A percentile compares a stretch with the other conserved stretches of the same genome.
phyloP scores from a whole-genome alignment of 2,329 filamentous ascomycete species.

The Pseudodiploospora longispora region DNA sequence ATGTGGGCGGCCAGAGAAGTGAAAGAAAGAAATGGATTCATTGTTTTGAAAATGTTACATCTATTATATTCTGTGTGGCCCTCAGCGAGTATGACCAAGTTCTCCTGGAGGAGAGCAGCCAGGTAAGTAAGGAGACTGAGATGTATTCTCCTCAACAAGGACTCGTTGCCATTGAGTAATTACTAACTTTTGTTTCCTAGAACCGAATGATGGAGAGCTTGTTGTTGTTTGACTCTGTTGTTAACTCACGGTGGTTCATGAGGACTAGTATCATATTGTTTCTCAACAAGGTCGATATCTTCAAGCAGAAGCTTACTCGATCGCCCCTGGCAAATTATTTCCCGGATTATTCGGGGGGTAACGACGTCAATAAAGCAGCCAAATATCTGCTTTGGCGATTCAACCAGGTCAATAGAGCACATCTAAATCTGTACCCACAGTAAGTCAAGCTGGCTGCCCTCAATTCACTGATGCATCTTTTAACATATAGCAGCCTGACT shows the following conservation, averaged over 20 bases:
- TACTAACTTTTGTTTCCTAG: conserved; percentile 34
- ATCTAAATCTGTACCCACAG: conserved; percentile 96
- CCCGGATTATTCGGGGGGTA: conserved; percentile 93
- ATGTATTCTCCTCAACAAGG: background rate
- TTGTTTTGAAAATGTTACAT: conserved; percentile 98
- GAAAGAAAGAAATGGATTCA: conserved; percentile 99
- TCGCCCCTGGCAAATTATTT: conserved; percentile 94
- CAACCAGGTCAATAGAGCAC: conserved; percentile 94
- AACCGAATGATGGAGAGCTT: conserved; percentile 99
- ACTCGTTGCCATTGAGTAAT: background rate
- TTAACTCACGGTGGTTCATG: conserved; percentile 99
- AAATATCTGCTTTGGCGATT: conserved; percentile 98
- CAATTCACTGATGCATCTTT: conserved; percentile 4
- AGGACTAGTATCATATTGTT: conserved; percentile 97
- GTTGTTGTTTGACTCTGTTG: conserved; percentile 92
- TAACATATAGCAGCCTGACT: conserved; percentile 58
- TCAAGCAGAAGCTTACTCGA: conserved; percentile 85
- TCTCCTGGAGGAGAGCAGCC: conserved; percentile 90
- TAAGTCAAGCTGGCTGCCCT: conserved; percentile 37
- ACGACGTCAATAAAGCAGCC: conserved; percentile 94
- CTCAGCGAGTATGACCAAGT: conserved; percentile 98
- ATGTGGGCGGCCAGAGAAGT: conserved; percentile 92
- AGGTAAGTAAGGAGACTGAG: conserved; percentile 49
- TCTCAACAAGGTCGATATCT: conserved; percentile 97
- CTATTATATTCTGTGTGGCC: conserved; percentile 98